Evolutionary conservation across 2,329 filamentous ascomycete genomes (phyloP), one percentile per base, ranked within the genome.

Genomic region (Exophiala lecanii-corni): DNA sequence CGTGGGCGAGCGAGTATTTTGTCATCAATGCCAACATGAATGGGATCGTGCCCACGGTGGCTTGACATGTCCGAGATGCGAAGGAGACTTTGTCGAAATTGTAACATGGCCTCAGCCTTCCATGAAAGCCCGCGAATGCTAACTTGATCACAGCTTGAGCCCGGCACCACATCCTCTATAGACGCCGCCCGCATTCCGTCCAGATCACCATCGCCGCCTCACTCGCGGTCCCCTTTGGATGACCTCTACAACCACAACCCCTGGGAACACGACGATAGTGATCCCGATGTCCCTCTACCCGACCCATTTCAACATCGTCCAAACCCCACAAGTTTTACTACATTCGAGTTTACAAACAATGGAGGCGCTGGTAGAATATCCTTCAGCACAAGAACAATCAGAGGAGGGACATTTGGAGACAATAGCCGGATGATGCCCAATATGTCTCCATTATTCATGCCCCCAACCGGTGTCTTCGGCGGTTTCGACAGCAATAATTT

Each of bases 11-110:
- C 78, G 91, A 52, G 82, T 96, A 41, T 94, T 77, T 64, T 98
- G 92, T 65, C 88, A 97, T 65, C 69, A 75, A 47, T 97, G 92
- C 68, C 63, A 75, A 39, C 69, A 84, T 51, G 84, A 95, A 62
- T 97, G 89, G 88, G 86, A 84, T 58, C 73, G 79, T 47, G 78
- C 86, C 47, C 76, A 84, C 51, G 72, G 76, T 53, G 81, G 75
- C 18, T 67, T 94, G 50, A 69, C 68, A 12, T 98, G 92, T 60
- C 88, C 89, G 12, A 64, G 69, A n/a, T 98, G 92, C 61, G 62
- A 74, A 3, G 80, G 81, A 26, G 87, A 94, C 15, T 82, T 87
- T 54, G 87, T 81, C 12, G 89, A 98, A 68, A 88, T 97, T 56
- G 89, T 94, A 71, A 59, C 83, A 72, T 43, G 9, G 9, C 7